Evolutionary conservation across 768 basidiomycete genomes (phyloP).

Genomic region (Sporobolomyces pararoseus): DNA sequence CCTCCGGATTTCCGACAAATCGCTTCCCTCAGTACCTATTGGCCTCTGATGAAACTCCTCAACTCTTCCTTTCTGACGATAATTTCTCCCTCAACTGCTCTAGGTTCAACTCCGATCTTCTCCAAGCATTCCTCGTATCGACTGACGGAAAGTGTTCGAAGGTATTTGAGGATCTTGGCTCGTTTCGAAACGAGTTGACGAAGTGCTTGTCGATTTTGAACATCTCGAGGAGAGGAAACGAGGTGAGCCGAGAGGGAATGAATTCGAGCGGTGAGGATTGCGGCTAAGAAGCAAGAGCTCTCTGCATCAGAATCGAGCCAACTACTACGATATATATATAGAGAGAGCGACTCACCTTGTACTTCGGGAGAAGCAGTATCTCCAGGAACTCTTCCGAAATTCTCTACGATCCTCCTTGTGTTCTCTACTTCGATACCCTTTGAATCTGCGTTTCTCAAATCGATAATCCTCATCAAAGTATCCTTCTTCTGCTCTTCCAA

Average conservation of each 20-base stretch:
- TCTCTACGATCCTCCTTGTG: conserved; percentile 67
- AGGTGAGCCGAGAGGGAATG: conserved; percentile 77
- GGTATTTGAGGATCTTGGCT: conserved; percentile 74
- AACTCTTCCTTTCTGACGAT: conserved; percentile 54
- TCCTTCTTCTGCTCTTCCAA: conserved; percentile 48
- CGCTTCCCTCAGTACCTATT: too few relatives aligned
- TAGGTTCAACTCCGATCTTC: conserved; percentile 70
- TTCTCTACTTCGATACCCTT: conserved; percentile 84
- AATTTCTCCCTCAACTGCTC: conserved; percentile 84
- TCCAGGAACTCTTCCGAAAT: conserved; percentile 70
- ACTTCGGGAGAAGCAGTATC: conserved; percentile 84
- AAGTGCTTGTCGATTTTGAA: conserved; percentile 68
- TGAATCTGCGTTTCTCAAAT: conserved; percentile 83
- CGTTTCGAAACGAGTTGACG: conserved; percentile 75
- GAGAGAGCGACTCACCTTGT: conserved; percentile 62
- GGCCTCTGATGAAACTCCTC: conserved; percentile 33
- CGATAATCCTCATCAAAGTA: conserved; percentile 65
- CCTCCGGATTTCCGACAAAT: too few relatives aligned
- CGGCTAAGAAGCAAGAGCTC: conserved; percentile 56
- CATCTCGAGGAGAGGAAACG: conserved; percentile 61
- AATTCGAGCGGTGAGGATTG: conserved; percentile 78
- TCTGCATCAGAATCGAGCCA: neutral
- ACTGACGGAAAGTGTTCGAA: conserved; percentile 61
- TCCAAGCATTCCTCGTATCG: conserved; percentile 71
- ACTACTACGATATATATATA: neutral